Percentiles rank a stretch among this genome's conserved stretches.
These are phyloP conservation scores for Suaeda aralocaspica DNA, from an alignment of 148 eudicot genomes.

Conservation along the genomic window DNA sequence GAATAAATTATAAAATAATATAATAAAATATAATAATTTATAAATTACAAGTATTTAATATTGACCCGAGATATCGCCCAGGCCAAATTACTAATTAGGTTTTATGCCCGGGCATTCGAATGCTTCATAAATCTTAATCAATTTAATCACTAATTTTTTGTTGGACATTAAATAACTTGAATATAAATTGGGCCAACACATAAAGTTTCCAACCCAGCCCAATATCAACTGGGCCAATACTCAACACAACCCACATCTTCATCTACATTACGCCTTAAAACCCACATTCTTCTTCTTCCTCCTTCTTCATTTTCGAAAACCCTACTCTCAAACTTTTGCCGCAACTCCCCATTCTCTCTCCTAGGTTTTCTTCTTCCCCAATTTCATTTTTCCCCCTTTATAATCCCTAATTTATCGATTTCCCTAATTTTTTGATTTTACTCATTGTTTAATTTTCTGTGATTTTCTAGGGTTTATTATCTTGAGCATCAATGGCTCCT, in stretches of 20 bases:
- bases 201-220: neutral
- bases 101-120: no score
- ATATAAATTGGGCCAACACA: neutral
- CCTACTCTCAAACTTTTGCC: conserved; percentile 12
- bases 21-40: no score
- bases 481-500: conserved; percentile 26
- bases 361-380: conserved; percentile 12
- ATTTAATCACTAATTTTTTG: no score
- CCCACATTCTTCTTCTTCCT: neutral
- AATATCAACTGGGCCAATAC: neutral
- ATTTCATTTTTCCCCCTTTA: neutral
- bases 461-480: neutral
- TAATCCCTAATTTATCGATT: neutral
- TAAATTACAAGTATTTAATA: no score
- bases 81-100: no score
- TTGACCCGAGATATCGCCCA: no score
- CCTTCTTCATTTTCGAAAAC: conserved; percentile 4
- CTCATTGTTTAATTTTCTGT: neutral
- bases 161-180: no score
- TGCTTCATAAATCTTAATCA: no score
- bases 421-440: neutral
- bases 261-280: neutral
- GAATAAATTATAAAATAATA: no score
- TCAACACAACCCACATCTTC: neutral
- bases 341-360: conserved; percentile 13